phyloP scores from a whole-genome alignment of 2,329 filamentous ascomycete genomes.

The Arachnopeziza araneosa region DNA sequence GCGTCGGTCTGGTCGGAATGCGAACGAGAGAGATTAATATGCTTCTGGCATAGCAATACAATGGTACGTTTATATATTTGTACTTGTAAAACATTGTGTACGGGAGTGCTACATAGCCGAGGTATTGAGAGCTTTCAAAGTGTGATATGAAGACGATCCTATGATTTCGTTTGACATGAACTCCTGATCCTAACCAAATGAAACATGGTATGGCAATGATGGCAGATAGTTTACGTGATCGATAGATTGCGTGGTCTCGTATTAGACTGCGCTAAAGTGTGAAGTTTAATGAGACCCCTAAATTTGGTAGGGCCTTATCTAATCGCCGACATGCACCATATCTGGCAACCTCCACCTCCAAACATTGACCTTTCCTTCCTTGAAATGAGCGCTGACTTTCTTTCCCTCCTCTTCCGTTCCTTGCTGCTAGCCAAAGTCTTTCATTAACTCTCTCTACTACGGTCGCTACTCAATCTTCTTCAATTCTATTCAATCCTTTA shows the following conservation, averaged over 20 bases:
- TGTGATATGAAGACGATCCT: not conserved
- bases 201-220: not conserved
- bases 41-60: not conserved
- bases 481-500: not conserved
- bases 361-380: not conserved
- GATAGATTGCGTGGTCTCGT: not conserved
- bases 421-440: not conserved
- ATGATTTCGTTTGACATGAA: not conserved
- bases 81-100: not conserved
- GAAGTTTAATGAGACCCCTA: not conserved
- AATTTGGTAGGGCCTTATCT: not conserved
- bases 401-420: not conserved
- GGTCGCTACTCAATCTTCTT: not conserved
- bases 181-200: not conserved
- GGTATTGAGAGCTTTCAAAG: not conserved
- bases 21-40: not conserved
- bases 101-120: not conserved
- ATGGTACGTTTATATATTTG: not conserved
- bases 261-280: not conserved
- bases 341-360: not conserved
- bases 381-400: not conserved
- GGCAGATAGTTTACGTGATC: not conserved
- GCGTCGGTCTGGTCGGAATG: not conserved
- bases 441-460: not conserved
- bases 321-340: not conserved